Percentiles rank a stretch among this genome's conserved stretches.
phyloP scores from a whole-genome alignment of 176 grass and related monocot genomes.

The Musa itinerans region DNA sequence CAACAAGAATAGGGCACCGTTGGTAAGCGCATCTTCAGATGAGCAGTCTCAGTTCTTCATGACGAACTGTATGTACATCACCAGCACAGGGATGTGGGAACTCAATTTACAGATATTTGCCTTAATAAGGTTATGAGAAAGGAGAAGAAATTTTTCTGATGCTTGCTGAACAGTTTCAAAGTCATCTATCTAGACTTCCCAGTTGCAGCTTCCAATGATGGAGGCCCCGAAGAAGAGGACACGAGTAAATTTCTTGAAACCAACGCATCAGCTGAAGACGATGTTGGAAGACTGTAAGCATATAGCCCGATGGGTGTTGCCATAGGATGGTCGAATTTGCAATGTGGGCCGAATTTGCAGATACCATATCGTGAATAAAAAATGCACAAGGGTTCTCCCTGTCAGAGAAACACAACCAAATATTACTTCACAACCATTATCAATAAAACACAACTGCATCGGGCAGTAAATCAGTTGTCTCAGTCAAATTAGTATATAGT shows the following conservation, averaged over 20 bases:
- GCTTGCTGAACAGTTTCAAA: conserved; percentile 32
- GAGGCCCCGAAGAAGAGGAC: conserved; percentile 42
- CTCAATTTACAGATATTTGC: conserved; percentile 63
- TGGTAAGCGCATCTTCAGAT: background rate
- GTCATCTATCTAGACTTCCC: conserved; percentile 4
- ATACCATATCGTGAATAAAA: conserved; percentile 98
- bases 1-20: conserved; percentile 7
- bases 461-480: background rate
- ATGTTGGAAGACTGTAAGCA: conserved; percentile 45
- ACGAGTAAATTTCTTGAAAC: conserved; percentile 35
- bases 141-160: conserved; percentile 29
- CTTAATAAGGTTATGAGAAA: conserved; percentile 44
- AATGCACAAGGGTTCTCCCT: conserved; percentile 90
- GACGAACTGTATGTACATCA: conserved; percentile 57
- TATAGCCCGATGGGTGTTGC: conserved; percentile 67
- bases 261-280: conserved; percentile 40
- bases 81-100: conserved; percentile 25
- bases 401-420: conserved; percentile 13
- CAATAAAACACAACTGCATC: background rate
- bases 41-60: background rate
- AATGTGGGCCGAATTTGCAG: conserved; percentile 92
- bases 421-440: conserved; percentile 1
- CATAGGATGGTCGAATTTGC: conserved; percentile 98
- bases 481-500: background rate
- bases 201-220: conserved; percentile 13